Base-by-base conservation (phyloP, 2,329 filamentous ascomycete genomes). In the Exophiala sideris region DNA sequence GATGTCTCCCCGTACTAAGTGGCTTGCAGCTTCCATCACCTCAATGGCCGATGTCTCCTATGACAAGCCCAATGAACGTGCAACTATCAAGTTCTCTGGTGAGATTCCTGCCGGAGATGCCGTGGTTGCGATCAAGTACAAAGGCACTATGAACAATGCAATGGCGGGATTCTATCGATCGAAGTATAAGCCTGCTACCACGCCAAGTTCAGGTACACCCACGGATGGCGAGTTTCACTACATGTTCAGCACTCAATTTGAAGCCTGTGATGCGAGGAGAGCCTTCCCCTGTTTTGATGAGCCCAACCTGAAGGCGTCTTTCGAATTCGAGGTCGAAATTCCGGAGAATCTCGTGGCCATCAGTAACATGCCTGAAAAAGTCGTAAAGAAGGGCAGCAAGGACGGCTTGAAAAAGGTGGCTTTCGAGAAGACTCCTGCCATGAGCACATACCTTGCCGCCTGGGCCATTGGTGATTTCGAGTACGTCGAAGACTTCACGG, bases 201-300 rank as follows among this genome's bases (percentile, higher is more conserved):
- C 87, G 33, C 82, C 91, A 5, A 81, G 88, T 45, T 76, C 85
- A 39, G 91, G 89, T 10, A 91, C 95, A 1, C 88, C 91, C 24
- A 87, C 80, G 67, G 90, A 84, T 54, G 78, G 76, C 45, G 80
- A 84, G 50, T 35, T 58, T 16, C 77, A 80, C 64, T 76, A 84
- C 68, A 91, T 92, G 88, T 78, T 96, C 72, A 95, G 89, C 76
- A 99, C 94, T 45, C 94, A 99, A 70, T 99, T 99, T 68, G 94
- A 99, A 77, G 87, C 91, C 42, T 96, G 91, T 67, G 94, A 99
- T 73, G 94, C 94, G 58, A 87, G 94, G 61, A 82, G 91, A 62
- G 92, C 94, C 7, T 96, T 99, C 74, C 94, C 94, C 45, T 99
- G 94, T 76, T 97, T 97, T 67, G 94, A 99, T 68, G 94, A 99